Evolutionary conservation across 2,329 filamentous ascomycete genomes (phyloP).

Genomic region (Arthrobotrys sphaeroides): DNA sequence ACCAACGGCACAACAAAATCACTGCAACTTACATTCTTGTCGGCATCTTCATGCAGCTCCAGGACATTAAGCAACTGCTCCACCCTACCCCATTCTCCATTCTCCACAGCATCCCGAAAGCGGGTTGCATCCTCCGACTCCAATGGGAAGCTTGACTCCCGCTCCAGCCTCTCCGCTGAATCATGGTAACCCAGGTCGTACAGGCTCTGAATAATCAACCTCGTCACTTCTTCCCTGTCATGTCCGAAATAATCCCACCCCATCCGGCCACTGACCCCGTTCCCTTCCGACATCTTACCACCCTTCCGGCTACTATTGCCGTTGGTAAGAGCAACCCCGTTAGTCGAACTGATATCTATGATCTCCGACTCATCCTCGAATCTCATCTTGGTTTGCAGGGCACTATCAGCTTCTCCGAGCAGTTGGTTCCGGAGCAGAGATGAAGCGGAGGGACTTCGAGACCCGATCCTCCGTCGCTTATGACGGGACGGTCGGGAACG

Average conservation of each 20-base stretch:
- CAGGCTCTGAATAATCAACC: slow-evolving; percentile 89
- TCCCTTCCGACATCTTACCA: slow-evolving; percentile 39
- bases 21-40: slow-evolving; percentile 70
- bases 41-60: slow-evolving; percentile 77
- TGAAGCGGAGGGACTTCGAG: slow-evolving; percentile 51
- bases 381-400: slow-evolving; percentile 39
- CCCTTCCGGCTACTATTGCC: slow-evolving; percentile 27
- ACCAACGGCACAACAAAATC: background rate
- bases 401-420: slow-evolving; percentile 47
- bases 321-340: slow-evolving; percentile 42
- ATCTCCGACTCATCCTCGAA: slow-evolving; percentile 52
- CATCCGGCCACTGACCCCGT: slow-evolving; percentile 16
- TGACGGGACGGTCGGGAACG: slow-evolving; percentile 43
- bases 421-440: slow-evolving; percentile 51
- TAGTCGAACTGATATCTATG: slow-evolving; percentile 29
- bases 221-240: slow-evolving; percentile 88
- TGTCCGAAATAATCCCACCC: slow-evolving; percentile 76
- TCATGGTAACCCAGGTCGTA: slow-evolving; percentile 85
- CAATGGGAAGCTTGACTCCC: slow-evolving; percentile 85
- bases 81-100: slow-evolving; percentile 84
- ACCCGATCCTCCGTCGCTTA: slow-evolving; percentile 50
- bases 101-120: slow-evolving; percentile 81
- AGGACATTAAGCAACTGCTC: slow-evolving; percentile 81
- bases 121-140: slow-evolving; percentile 87
- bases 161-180: slow-evolving; percentile 77